These are phyloP conservation scores for Pluteus cervinus DNA, from an alignment of 768 basidiomycete species.

Conservation along the genomic window DNA sequence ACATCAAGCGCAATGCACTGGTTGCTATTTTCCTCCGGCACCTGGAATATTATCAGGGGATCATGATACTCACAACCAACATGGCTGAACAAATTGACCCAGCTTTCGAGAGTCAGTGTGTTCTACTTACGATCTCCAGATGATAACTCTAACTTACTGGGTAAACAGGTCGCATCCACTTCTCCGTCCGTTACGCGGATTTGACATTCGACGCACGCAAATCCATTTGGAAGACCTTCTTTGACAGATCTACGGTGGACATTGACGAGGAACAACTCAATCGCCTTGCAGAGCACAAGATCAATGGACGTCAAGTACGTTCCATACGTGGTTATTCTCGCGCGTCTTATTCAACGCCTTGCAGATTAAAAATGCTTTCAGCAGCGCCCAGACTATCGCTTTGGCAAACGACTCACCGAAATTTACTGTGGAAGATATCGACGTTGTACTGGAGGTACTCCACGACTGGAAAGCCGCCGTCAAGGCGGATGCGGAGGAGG, in stretches of 20 bases:
- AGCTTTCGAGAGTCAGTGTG: background rate
- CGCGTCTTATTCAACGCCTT: no score
- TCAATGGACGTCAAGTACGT: no score
- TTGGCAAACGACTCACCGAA: no score
- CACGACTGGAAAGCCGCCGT: no score
- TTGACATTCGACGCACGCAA: background rate
- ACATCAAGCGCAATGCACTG: conserved; percentile 24
- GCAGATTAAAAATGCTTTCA: no score
- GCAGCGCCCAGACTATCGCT: no score
- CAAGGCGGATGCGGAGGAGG: no score
- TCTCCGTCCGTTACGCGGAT: background rate
- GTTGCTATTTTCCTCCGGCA: conserved; percentile 30
- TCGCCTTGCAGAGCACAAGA: background rate
- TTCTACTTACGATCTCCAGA: background rate
- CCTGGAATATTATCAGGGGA: conserved; percentile 25
- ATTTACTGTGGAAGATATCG: no score
- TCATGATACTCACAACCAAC: conserved; percentile 1
- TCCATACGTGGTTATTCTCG: no score
- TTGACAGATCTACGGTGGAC: background rate
- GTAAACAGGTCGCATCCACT: background rate
- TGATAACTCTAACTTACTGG: background rate
- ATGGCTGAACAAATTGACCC: background rate
- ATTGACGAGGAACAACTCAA: background rate
- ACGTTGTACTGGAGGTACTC: no score
- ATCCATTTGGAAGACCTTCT: background rate